These are phyloP conservation scores for Entomortierella lignicola DNA, from an alignment of 192 early-diverging fungal genomes.

Conservation along the genomic window DNA sequence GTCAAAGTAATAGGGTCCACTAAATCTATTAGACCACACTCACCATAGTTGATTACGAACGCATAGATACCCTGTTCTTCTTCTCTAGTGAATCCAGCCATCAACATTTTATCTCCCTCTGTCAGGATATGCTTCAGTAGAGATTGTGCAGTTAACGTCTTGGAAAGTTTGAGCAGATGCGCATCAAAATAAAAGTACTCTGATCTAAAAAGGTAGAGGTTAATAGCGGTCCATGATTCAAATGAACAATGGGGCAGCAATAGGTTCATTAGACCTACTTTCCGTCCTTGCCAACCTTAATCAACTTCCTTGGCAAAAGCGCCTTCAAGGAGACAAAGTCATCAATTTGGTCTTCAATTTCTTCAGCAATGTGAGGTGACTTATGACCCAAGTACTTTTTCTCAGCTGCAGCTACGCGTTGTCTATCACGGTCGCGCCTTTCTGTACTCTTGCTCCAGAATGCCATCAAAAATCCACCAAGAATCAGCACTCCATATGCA, in stretches of 20 bases:
- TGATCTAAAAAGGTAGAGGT: conserved; percentile 6
- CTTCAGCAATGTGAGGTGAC: background rate
- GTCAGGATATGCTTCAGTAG: conserved; percentile 94
- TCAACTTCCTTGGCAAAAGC: conserved; percentile 50
- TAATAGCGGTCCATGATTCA: background rate
- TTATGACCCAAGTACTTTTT: conserved; percentile 21
- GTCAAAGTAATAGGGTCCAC: background rate
- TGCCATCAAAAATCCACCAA: conserved; percentile 62
- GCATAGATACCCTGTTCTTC: conserved; percentile 84
- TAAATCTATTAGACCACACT: background rate
- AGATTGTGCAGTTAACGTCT: conserved; percentile 86
- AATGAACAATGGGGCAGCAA: background rate
- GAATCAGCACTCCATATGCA: conserved; percentile 71
- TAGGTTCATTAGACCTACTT: conserved; percentile 25
- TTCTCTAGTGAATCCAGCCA: conserved; percentile 67
- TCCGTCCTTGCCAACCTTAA: conserved; percentile 39
- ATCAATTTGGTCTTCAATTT: conserved; percentile 12
- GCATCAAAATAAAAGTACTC: conserved; percentile 70
- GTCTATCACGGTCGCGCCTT: conserved; percentile 7
- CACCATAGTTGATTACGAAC: conserved; percentile 88
- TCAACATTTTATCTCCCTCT: conserved; percentile 96
- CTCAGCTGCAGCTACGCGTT: conserved; percentile 7
- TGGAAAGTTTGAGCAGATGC: conserved; percentile 71
- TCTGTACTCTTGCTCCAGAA: conserved; percentile 46
- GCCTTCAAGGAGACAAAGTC: conserved; percentile 37